These are phyloP conservation scores for Serendipita indica DNA, from an alignment of 768 basidiomycete genomes.

Conservation along the genomic window DNA sequence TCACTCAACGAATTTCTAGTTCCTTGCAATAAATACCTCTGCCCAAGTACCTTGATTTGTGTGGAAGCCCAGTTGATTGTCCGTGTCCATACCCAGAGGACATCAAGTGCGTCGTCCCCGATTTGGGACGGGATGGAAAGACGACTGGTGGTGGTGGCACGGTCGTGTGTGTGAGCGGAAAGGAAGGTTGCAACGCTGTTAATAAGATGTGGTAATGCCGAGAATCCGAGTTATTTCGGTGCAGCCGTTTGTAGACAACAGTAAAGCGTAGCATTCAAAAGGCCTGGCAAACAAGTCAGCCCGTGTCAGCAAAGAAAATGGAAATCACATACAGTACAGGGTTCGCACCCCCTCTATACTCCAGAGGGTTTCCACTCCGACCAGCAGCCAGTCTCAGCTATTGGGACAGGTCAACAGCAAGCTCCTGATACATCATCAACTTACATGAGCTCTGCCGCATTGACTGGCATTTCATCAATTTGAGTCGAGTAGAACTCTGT, in stretches of 20 bases:
- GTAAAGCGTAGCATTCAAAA: conserved; percentile 24
- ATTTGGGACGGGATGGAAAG: conserved; percentile 23
- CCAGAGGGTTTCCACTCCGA: conserved; percentile 7
- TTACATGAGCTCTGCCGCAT: conserved; percentile 93
- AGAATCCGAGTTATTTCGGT: not conserved
- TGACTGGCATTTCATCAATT: conserved; percentile 97
- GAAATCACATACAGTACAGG: not conserved
- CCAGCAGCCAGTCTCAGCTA: conserved; percentile 6
- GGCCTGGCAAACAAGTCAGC: not conserved
- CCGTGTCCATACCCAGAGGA: conserved; percentile 68
- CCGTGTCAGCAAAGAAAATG: not conserved
- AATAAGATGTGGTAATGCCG: conserved; percentile 28
- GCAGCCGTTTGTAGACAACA: not conserved
- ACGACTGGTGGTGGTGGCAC: conserved; percentile 37
- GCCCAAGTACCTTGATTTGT: conserved; percentile 60
- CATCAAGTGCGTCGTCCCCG: conserved; percentile 60
- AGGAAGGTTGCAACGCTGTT: conserved; percentile 45
- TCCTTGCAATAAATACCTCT: conserved; percentile 57
- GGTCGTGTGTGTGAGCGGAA: conserved; percentile 55
- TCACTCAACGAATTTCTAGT: conserved; percentile 28
- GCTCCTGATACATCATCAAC: not conserved
- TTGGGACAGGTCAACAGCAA: conserved; percentile 2
- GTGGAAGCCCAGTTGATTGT: conserved; percentile 49
- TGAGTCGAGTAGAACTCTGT: conserved; percentile 89
- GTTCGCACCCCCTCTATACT: not conserved